Evolutionary conservation across 2,329 filamentous ascomycete genomes (phyloP).

Genomic region (Juglanconis sp.): DNA sequence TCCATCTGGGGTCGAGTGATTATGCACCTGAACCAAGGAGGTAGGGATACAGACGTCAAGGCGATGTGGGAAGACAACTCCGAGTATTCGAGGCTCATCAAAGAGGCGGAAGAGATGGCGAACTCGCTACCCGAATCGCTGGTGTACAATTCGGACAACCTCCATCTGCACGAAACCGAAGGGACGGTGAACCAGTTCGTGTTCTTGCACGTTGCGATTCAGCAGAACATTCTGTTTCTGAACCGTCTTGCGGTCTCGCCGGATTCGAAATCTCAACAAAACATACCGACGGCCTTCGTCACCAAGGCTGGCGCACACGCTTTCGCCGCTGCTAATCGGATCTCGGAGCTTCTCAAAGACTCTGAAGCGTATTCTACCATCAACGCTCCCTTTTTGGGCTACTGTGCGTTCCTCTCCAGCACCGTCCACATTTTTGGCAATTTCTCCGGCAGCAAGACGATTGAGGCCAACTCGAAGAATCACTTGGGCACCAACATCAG

Average conservation of each 20-base stretch:
- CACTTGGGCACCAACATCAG: conserved; percentile 85
- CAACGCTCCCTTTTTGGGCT: conserved; percentile 88
- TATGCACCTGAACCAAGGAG: conserved; percentile 85
- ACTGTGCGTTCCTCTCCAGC: conserved; percentile 88
- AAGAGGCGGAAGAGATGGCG: conserved; percentile 68
- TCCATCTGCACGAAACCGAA: conserved; percentile 79
- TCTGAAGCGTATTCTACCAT: conserved; percentile 71
- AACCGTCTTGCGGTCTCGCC: conserved; percentile 80
- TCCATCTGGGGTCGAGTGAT: conserved; percentile 88
- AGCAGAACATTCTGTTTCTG: conserved; percentile 87
- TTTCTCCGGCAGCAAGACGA: conserved; percentile 75
- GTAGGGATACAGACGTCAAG: conserved; percentile 71
- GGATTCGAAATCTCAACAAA: conserved; percentile 60
- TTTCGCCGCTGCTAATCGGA: conserved; percentile 78
- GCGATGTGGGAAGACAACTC: conserved; percentile 84
- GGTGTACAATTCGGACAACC: conserved; percentile 75
- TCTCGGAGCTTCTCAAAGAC: conserved; percentile 80
- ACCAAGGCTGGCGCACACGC: conserved; percentile 72
- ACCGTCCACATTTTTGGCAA: conserved; percentile 93
- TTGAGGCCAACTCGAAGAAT: conserved; percentile 76
- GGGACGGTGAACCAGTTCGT: conserved; percentile 87
- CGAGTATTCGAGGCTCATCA: conserved; percentile 66
- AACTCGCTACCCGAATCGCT: conserved; percentile 66
- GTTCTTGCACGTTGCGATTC: conserved; percentile 84
- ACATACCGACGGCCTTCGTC: conserved; percentile 75